These are phyloP conservation scores for Rusavskia elegans DNA, from an alignment of 495 filamentous ascomycete genomes.

Conservation along the genomic window DNA sequence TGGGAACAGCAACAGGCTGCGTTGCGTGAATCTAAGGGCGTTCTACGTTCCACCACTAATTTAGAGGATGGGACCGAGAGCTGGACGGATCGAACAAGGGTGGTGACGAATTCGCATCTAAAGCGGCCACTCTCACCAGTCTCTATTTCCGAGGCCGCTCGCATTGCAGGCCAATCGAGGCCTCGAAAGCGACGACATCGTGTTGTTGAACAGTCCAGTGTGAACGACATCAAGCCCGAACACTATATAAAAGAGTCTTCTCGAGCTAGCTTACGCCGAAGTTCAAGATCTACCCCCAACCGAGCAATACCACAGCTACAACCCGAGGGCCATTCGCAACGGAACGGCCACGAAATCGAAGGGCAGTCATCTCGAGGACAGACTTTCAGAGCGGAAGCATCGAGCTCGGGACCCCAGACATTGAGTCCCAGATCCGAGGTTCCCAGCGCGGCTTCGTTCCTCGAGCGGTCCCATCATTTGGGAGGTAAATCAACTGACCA, in stretches of 20 bases:
- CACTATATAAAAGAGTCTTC: background rate
- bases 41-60: conserved; percentile 31
- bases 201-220: background rate
- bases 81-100: background rate
- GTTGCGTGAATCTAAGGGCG: conserved; percentile 37
- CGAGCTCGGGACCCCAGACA: conserved; percentile 5
- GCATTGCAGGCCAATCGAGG: conserved; percentile 3
- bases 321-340: conserved; percentile 5
- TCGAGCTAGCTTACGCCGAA: background rate
- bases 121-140: conserved; percentile 27
- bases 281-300: background rate
- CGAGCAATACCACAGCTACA: background rate
- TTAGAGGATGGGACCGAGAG: conserved; percentile 11
- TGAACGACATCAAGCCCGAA: background rate
- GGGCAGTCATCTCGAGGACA: conserved; percentile 1
- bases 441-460: background rate
- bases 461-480: background rate
- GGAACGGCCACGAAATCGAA: conserved; percentile 17
- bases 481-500: background rate
- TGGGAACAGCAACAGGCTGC: conserved; percentile 31
- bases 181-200: conserved; percentile 9
- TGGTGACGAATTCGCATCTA: background rate
- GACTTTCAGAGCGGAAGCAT: background rate
- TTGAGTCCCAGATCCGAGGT: conserved; percentile 11
- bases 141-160: conserved; percentile 40